These are phyloP conservation scores for Phytophthora pisi DNA, from an alignment of 352 stramenopile species.

Conservation along the genomic window DNA sequence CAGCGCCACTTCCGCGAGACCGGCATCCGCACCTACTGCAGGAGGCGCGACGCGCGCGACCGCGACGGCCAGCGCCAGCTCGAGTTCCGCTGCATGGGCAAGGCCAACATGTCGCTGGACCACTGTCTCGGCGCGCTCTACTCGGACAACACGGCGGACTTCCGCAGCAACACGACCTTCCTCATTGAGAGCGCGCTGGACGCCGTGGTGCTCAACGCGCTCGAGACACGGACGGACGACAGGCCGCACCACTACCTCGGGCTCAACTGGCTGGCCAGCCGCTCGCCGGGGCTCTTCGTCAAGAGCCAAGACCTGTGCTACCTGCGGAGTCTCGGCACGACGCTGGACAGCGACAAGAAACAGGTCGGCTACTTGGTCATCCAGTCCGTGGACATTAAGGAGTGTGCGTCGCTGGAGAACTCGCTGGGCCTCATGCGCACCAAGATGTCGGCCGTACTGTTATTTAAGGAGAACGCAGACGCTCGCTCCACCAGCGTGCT, in stretches of 20 bases:
- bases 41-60: slow-evolving; percentile 45
- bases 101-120: slow-evolving; percentile 53
- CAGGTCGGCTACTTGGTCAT: slow-evolving; percentile 64
- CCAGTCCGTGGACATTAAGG: slow-evolving; percentile 60
- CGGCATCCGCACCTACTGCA: slow-evolving; percentile 65
- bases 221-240: slow-evolving; percentile 42
- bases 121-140: slow-evolving; percentile 60
- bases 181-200: slow-evolving; percentile 67
- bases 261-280: slow-evolving; percentile 67
- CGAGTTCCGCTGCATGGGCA: slow-evolving; percentile 74
- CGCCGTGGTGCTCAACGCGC: slow-evolving; percentile 59
- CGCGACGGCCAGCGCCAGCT: slow-evolving; percentile 39
- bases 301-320: slow-evolving; percentile 73
- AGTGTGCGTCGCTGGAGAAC: slow-evolving; percentile 59
- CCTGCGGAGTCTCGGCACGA: slow-evolving; percentile 57
- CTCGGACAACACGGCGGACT: slow-evolving; percentile 65
- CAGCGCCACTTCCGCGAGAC: slow-evolving; percentile 71
- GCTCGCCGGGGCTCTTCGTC: slow-evolving; percentile 51
- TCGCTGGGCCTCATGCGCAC: slow-evolving; percentile 55
- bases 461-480: slow-evolving; percentile 61
- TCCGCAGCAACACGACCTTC: slow-evolving; percentile 59
- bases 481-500: slow-evolving; percentile 49
- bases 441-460: slow-evolving; percentile 60
- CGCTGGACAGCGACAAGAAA: slow-evolving; percentile 44
- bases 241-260: slow-evolving; percentile 64